A percentile compares a stretch with the other conserved stretches of the same genome.
Conservation (phyloP, 2,329 filamentous ascomycete genomes). For the Fusarium sterilihyphosum region DNA sequence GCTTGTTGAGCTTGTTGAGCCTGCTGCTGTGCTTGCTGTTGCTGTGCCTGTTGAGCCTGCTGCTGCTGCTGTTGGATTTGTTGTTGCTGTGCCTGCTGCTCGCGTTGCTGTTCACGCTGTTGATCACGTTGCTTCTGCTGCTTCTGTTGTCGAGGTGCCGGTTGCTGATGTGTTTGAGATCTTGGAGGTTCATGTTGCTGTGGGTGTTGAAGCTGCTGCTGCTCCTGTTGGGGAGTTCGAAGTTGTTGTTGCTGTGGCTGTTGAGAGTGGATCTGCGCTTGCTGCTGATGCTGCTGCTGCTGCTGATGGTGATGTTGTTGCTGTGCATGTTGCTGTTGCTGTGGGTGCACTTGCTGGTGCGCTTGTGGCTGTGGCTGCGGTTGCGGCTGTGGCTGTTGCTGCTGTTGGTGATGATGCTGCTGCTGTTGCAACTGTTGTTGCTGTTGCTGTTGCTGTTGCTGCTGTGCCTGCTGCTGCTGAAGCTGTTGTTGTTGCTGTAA, state of each 20-base stretch:
- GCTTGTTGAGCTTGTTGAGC: conserved; percentile 43
- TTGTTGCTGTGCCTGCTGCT: conserved; percentile 46
- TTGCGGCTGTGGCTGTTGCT: conserved; percentile 43
- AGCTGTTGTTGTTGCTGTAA: conserved; percentile 45
- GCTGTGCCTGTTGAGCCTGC: conserved; percentile 42
- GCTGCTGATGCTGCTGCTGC: conserved; percentile 41
- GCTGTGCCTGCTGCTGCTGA: conserved; percentile 38
- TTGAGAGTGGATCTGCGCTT: conserved; percentile 38
- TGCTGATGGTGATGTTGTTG: conserved; percentile 45
- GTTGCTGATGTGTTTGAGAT: conserved; percentile 44
- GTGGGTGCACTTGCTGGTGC: conserved; percentile 49
- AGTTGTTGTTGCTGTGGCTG: conserved; percentile 41
- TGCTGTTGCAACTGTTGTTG: conserved; percentile 43
- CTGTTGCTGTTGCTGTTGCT: conserved; percentile 37
- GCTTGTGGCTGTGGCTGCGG: conserved; percentile 42
- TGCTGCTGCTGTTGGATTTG: conserved; percentile 36
- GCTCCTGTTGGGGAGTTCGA: conserved; percentile 42
- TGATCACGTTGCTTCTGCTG: conserved; percentile 47
- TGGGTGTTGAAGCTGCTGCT: conserved; percentile 40
- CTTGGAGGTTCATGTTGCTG: conserved; percentile 42
- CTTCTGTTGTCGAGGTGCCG: conserved; percentile 43
- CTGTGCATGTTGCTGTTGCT: conserved; percentile 44
- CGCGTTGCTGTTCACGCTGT: conserved; percentile 47
- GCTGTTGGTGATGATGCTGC: conserved; percentile 45
- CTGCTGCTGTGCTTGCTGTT: conserved; percentile 39